Base-by-base conservation (phyloP, 2,329 filamentous ascomycete species). In the Colletotrichum caudatum region DNA sequence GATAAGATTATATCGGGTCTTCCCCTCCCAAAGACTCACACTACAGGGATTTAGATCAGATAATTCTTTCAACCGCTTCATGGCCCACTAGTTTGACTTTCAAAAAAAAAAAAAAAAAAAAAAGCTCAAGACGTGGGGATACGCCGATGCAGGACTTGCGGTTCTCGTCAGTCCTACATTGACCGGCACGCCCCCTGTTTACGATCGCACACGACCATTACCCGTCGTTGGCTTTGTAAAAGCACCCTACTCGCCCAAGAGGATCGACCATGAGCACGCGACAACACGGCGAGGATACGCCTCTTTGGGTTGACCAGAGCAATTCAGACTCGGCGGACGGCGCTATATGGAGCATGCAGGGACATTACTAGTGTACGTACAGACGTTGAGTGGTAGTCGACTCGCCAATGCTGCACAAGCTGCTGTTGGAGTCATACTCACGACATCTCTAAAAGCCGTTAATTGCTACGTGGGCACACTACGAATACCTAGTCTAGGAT, bases 1-100 rank as follows among this genome's bases (percentile, higher is more conserved):
- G 69, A 72, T 72, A 72, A 72, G 69, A 72, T 72, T 72, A 72
- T 65, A 72, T 72, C 69, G 66, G 65, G 51, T 33, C 60, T 69
- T 72, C 69, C 59, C 61, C 65, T 39, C 65, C 16, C 39, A 60
- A 56, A 60, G 50, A 72, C 69, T 72, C 69, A 72, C 48, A 62
- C 46, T 33, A 29, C 69, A 72, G 59, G 69, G 69, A 61, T 72
- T 35, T 50, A n/a, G 56, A 72, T 72, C 69, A 69, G 69, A 72
- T 69, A 72, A 72, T 64, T 58, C 14, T 44, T 54, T 26, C 59
- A 23, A 18, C 20, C 48, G 20, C 50, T 35, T 16, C 53, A n/a
- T n/a, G 68, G 51, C 59, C 65, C 69, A 69, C 65, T 69, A 69
- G 48, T 54, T 59, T 58, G n/a, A 23, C 61, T 61, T 14, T 46